A percentile compares a stretch with the other conserved stretches of the same genome.
Conservation (phyloP, 345 rosid genomes). For the Noccaea bulbosa region DNA sequence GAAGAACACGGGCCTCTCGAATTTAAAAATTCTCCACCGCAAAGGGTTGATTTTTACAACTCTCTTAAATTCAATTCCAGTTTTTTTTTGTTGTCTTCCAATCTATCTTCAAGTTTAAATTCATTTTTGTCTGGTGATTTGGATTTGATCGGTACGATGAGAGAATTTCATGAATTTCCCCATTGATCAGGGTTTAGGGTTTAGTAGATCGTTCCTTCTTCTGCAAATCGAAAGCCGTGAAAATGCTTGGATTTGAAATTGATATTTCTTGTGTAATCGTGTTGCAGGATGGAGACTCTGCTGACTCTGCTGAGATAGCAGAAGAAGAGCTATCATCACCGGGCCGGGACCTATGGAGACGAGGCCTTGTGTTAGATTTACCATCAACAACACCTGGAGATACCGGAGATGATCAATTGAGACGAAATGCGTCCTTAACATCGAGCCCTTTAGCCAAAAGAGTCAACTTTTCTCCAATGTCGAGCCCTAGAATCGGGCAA, state of each 20-base stretch:
- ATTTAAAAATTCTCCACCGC: not conserved
- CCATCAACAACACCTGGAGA: constrained; percentile 53
- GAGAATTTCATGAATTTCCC: constrained; percentile 10
- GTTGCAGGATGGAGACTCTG: constrained; percentile 53
- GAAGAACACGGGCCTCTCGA: constrained; percentile 27
- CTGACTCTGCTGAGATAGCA: constrained; percentile 60
- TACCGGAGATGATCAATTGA: constrained; percentile 46
- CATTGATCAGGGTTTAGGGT: constrained; percentile 38
- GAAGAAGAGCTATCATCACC: constrained; percentile 60
- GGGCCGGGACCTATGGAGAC: constrained; percentile 37
- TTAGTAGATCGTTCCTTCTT: not conserved
- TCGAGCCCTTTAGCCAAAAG: constrained; percentile 65
- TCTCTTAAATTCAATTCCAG: not conserved
- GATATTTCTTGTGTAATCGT: not conserved
- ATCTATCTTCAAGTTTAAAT: not conserved
- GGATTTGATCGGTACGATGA: constrained; percentile 14
- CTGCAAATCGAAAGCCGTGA: not conserved
- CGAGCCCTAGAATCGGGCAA: constrained; percentile 58
- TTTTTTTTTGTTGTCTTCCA: not conserved
- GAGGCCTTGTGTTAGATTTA: constrained; percentile 52
- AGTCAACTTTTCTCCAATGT: constrained; percentile 82
- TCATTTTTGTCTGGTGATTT: constrained; percentile 4
- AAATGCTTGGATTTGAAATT: constrained; percentile 22
- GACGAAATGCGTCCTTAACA: constrained; percentile 55
- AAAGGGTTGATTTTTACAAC: constrained; percentile 29